These are phyloP conservation scores for Leccinellum albellum DNA, from an alignment of 768 basidiomycete genomes.

Conservation along the genomic window DNA sequence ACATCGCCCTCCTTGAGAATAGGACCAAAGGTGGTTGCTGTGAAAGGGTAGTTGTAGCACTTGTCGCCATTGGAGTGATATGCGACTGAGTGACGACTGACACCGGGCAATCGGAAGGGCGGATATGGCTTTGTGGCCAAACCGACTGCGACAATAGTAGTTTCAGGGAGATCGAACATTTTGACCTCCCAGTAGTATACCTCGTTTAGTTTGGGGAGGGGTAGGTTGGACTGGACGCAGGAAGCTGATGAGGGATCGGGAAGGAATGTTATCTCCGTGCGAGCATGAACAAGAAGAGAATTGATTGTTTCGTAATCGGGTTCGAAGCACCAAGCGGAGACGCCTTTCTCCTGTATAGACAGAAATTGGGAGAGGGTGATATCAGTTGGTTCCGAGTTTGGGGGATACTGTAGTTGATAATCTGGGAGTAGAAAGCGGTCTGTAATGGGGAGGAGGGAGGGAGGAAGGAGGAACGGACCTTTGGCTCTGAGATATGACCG, in stretches of 20 bases:
- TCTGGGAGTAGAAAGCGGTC: slow-evolving; percentile 40
- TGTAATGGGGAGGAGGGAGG: slow-evolving; percentile 1
- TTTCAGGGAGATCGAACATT: slow-evolving; percentile 92
- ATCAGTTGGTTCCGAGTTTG: slow-evolving; percentile 95
- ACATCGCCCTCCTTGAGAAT: slow-evolving; percentile 91
- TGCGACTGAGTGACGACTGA: slow-evolving; percentile 82
- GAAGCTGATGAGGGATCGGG: slow-evolving; percentile 94
- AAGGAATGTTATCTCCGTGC: slow-evolving; percentile 97
- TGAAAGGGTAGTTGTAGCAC: slow-evolving; percentile 96
- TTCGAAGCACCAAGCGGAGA: slow-evolving; percentile 99
- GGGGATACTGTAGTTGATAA: slow-evolving; percentile 83
- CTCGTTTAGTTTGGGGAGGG: slow-evolving; percentile 95
- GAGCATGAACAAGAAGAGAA: slow-evolving; percentile 87
- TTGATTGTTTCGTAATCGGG: slow-evolving; percentile 96
- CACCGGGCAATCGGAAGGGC: slow-evolving; percentile 86
- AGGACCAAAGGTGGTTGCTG: slow-evolving; percentile 77
- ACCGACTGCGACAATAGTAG: slow-evolving; percentile 88
- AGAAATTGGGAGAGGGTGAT: slow-evolving; percentile 98
- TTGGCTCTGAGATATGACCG: slow-evolving; percentile 81
- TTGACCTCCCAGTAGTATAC: slow-evolving; percentile 99
- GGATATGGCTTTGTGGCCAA: slow-evolving; percentile 97
- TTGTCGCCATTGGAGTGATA: slow-evolving; percentile 98
- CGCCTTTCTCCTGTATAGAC: slow-evolving; percentile 98
- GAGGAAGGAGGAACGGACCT: slow-evolving; percentile 47
- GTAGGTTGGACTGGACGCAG: slow-evolving; percentile 94